These are phyloP conservation scores for Fusarium protoensiforme DNA, from an alignment of 2,329 filamentous ascomycete genomes.

Conservation along the genomic window DNA sequence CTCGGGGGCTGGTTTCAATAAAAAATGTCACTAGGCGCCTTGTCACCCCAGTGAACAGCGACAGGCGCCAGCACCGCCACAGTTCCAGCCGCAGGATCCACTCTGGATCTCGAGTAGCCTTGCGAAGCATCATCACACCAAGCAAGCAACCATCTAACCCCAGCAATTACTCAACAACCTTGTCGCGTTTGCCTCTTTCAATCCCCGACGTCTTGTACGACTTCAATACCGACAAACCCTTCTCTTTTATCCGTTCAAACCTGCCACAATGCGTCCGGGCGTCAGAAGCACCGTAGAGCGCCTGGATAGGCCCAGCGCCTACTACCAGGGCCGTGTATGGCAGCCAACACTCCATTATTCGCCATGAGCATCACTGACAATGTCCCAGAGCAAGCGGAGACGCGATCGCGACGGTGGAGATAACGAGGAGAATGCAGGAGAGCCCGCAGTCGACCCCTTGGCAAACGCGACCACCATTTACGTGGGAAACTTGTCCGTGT, in stretches of 20 bases:
- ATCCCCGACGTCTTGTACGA: too few species aligned
- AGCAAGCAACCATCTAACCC: background rate
- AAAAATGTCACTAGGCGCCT: conserved; percentile 17
- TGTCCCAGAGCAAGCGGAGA: conserved; percentile 75
- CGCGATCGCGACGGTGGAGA: conserved; percentile 70
- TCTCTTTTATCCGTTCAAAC: background rate
- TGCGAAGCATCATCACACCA: conserved; percentile 18
- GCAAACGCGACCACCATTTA: conserved; percentile 94
- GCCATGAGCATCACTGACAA: conserved; percentile 3
- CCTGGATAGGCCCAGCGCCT: conserved; percentile 93
- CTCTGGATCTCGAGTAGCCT: conserved; percentile 21
- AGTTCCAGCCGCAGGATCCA: conserved; percentile 21
- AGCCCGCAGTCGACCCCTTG: conserved; percentile 73
- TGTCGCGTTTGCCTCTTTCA: background rate
- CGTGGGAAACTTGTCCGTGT: conserved; percentile 85
- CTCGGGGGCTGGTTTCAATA: conserved; percentile 14
- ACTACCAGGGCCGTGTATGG: conserved; percentile 84
- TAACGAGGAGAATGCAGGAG: conserved; percentile 56
- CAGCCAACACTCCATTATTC: background rate
- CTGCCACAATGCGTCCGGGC: conserved; percentile 55
- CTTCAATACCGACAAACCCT: background rate
- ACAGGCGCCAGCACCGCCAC: conserved; percentile 2
- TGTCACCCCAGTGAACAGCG: conserved; percentile 18
- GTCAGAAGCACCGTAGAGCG: conserved; percentile 83
- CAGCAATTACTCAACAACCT: background rate